Base-by-base conservation (phyloP, 768 basidiomycete genomes). In the Mycena maculata region DNA sequence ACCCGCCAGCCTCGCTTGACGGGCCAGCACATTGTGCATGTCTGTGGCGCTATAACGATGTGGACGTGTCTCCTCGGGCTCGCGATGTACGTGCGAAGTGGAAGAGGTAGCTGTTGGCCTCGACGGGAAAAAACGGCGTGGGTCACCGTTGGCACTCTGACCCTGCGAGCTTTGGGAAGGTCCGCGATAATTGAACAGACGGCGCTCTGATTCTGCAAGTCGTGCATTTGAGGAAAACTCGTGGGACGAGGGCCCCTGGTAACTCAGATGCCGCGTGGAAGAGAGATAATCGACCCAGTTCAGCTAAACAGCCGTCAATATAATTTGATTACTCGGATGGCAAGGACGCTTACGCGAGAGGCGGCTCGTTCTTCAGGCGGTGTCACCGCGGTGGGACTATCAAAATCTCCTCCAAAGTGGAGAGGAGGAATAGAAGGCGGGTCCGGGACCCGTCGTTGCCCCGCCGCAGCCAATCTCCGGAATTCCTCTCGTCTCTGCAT, bases 371-470 rank as follows among this genome's bases (percentile, higher is more conserved):
- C 60, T 16, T 30, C 58, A 3, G 59, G 27, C 6, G 38, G 39
- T 5, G 63, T 23, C 45, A 33, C 18, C 10, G 57, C 10, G 27
- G 55, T 5, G 41, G 23, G 18, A 10, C 30, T n/a, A 2, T 67
- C 65, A 25, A 64, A 65, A 27, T 75, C 63, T 11, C 73, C 74
- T 31, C 80, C 80, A 66, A 83, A 83, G 2, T 77, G 67, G 16
- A 83, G 72, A 0, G 83, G 84, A 8, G 83, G 82, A 33, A 84
- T 80, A 22, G 80, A 74, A 41, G 72, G 77, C 15, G 73, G 65
- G 23, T 71, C 59, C 7, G 74, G 73, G 5, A 76, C 59, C 6
- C 58, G 63, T 33, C 67, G 68, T 25, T 48, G 54, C 23, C 18
- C 47, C 47, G 33, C 47, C 47, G 33, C 31, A 25, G 60, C 41